Evolutionary conservation across 257 asterid species (phyloP).

Genomic region (Solanum pinnatisectum): DNA sequence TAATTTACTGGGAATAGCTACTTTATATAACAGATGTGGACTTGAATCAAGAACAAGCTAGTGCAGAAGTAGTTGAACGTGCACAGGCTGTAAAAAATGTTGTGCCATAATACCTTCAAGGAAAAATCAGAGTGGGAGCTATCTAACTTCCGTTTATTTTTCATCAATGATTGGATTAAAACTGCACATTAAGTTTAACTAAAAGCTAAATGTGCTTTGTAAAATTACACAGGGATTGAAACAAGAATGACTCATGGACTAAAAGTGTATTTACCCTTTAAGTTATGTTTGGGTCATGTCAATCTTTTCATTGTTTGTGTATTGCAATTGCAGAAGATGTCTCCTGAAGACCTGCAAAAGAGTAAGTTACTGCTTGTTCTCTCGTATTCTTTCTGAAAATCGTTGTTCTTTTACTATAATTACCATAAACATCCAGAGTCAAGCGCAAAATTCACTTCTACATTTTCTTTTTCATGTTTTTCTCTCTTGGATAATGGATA

Average conservation of each 20-base stretch:
- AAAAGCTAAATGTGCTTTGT: neutral
- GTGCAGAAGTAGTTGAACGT: neutral
- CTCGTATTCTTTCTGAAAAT: neutral
- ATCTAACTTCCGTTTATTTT: neutral
- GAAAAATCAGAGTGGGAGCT: neutral
- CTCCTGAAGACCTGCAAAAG: conserved; percentile 69
- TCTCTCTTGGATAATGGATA: neutral
- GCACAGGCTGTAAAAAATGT: neutral
- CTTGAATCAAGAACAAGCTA: neutral
- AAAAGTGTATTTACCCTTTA: neutral
- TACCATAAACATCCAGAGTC: neutral
- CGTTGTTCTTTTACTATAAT: neutral
- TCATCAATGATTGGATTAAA: neutral
- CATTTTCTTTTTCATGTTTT: neutral
- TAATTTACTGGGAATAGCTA: neutral
- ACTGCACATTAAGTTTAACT: neutral
- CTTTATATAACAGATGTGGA: neutral
- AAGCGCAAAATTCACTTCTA: neutral
- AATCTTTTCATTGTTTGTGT: neutral
- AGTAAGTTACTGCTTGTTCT: conserved; percentile 25
- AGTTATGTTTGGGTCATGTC: neutral
- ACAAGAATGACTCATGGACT: neutral
- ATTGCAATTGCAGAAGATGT: conserved; percentile 53
- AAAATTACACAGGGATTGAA: neutral
- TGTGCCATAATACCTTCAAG: neutral